Base-by-base conservation (phyloP, 2,329 filamentous ascomycete species). In the Xylariaceae sp. region DNA sequence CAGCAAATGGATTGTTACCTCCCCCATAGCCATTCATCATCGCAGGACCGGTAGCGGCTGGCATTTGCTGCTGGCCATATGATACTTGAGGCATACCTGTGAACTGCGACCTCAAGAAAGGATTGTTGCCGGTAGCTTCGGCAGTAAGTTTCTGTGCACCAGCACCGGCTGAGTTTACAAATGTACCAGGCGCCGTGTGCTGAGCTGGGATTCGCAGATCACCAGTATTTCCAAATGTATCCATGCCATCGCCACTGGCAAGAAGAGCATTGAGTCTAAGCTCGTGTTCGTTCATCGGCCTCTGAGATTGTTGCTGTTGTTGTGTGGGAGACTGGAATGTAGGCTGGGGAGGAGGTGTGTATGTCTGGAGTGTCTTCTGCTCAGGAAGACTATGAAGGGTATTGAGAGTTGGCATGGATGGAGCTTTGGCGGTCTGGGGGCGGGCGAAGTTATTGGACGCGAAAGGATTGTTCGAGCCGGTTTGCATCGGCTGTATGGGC, bases 401-500 rank as follows among this genome's bases (percentile, higher is more conserved):
- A 66, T 86, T 86, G 47, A 98, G 82, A 2, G 88, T 87, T 11
- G 91, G 87, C 58, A 90, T 85, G 6, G 84, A 80, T 24, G 82
- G 80, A 17, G 78, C 73, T 40, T 82, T 82, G 59, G 78, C 84
- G 62, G 79, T 82, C 71, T 78, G 87, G 71, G 78, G 85, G 69
- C 80, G 87, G 77, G 65, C 83, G 69, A 89, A 86, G n/a, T 5
- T 45, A 8, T 88, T 83, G 11, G 84, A 81, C 23, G 95, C 94
- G 71, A 99, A 99, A 2, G 95, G 95, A 72, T 99, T 99, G 80
- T 99, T 99, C 14, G 95, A 98, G 44, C 95, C 95, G 2, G 95
- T 99, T 3, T 91, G 89, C 71, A 92, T 89, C 4, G 92, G 90
- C 71, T 90, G 88, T 62, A 97, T 76, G 2, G 87, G 76, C 49